A percentile compares a stretch with the other conserved stretches of the same genome.
phyloP scores from a whole-genome alignment of 208 protist genomes.

The Leishmania arabica region DNA sequence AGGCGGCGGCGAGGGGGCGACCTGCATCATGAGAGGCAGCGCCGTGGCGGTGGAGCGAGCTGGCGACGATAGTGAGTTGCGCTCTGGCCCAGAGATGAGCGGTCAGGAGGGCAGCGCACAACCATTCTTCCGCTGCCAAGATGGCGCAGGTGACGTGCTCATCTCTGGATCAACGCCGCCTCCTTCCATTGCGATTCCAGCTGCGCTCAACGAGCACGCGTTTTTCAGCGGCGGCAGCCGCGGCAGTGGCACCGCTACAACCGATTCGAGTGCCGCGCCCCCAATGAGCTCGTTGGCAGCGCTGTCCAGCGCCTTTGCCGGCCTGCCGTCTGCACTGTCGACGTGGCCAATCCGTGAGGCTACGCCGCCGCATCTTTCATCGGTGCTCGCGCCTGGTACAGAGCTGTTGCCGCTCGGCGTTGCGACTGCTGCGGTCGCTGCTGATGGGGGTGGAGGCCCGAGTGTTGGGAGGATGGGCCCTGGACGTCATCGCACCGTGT shows the following conservation, averaged over 20 bases:
- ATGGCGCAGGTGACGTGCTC: not conserved
- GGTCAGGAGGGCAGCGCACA: not conserved
- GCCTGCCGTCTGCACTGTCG: not conserved
- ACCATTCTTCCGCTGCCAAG: not conserved
- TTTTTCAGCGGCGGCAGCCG: not conserved
- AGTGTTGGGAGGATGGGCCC: not conserved
- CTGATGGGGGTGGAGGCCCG: not conserved
- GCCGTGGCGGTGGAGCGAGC: not conserved
- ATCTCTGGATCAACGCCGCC: not conserved
- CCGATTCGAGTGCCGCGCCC: not conserved
- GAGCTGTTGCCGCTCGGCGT: not conserved
- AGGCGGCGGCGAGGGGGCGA: not conserved
- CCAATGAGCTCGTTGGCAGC: not conserved
- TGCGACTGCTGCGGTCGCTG: not conserved
- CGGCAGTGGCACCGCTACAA: not conserved
- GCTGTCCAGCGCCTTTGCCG: not conserved
- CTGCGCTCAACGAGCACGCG: not conserved
- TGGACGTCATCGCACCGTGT: conserved; percentile 28
- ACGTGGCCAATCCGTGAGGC: not conserved
- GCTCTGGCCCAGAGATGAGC: not conserved
- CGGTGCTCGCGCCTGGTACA: conserved; percentile 1
- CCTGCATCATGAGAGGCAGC: not conserved
- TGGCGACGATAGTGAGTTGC: not conserved
- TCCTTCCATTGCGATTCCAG: not conserved
- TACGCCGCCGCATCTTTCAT: conserved; percentile 1